Percentiles rank a stretch among this genome's conserved stretches.
Conservation (phyloP, 2,329 filamentous ascomycete species). For the Cladophialophora bantiana region DNA sequence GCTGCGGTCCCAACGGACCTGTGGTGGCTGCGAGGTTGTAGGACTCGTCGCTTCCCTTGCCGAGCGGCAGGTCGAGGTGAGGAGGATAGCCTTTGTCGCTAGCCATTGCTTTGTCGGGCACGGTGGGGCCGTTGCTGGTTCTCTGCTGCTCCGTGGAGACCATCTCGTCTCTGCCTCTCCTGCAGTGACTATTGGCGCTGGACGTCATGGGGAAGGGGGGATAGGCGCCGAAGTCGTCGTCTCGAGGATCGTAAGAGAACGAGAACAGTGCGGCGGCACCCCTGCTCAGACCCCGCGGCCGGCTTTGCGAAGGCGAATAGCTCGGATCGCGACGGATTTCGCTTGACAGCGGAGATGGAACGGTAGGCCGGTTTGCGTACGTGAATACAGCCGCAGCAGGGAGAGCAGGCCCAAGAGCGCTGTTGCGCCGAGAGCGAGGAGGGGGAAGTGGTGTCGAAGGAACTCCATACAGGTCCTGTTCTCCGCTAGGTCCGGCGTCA, state of each 20-base stretch:
- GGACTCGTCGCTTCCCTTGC: constrained; percentile 21
- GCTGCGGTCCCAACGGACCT: constrained; percentile 15
- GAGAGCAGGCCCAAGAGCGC: constrained; percentile 24
- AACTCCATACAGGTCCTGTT: constrained; percentile 13
- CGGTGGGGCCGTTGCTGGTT: background rate
- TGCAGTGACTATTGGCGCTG: background rate
- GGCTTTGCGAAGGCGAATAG: constrained; percentile 1
- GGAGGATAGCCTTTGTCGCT: constrained; percentile 36
- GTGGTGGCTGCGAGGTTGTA: constrained; percentile 12
- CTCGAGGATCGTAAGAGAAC: constrained; percentile 5
- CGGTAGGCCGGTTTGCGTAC: constrained; percentile 28
- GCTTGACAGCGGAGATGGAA: constrained; percentile 33
- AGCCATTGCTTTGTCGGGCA: constrained; percentile 18
- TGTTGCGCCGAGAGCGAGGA: constrained; percentile 31
- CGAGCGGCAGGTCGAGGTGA: constrained; percentile 26
- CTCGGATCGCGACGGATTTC: constrained; percentile 27
- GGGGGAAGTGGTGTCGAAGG: constrained; percentile 17
- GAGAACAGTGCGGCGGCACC: constrained; percentile 9
- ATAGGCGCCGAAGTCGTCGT: constrained; percentile 15
- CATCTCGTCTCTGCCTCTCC: background rate
- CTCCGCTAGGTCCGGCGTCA: background rate
- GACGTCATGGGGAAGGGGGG: background rate
- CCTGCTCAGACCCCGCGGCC: constrained; percentile 19
- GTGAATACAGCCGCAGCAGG: constrained; percentile 22
- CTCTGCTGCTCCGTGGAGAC: background rate